A percentile compares a stretch with the other conserved stretches of the same genome.
phyloP scores from a whole-genome alignment of 768 basidiomycete species.

The Phanerodontia chrysosporium region DNA sequence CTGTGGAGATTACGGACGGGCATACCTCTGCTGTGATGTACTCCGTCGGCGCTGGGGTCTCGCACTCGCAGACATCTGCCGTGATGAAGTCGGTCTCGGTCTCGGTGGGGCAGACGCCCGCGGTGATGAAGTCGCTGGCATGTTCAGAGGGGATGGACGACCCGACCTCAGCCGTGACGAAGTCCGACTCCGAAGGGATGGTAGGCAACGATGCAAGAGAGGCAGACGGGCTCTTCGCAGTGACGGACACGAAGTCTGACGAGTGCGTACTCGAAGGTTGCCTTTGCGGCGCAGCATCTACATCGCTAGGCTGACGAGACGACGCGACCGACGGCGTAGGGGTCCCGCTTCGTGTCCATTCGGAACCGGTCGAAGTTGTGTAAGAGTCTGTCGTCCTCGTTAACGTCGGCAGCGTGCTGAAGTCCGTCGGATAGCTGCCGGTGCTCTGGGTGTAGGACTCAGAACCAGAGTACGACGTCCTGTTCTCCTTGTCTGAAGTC shows the following conservation, averaged over 20 bases:
- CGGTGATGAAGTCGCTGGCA: conserved; percentile 28
- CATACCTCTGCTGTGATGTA: conserved; percentile 51
- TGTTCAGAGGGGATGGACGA: conserved; percentile 18
- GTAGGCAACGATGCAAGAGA: conserved; percentile 58
- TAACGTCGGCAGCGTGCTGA: conserved; percentile 26
- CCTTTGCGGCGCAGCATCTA: background rate
- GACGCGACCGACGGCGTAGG: conserved; percentile 15
- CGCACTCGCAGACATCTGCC: conserved; percentile 38
- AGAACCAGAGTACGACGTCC: conserved; percentile 26
- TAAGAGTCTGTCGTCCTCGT: conserved; percentile 14
- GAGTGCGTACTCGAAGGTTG: background rate
- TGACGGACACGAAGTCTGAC: conserved; percentile 4
- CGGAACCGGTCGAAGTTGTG: conserved; percentile 11
- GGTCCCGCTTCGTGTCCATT: conserved; percentile 13
- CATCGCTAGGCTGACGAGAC: conserved; percentile 4
- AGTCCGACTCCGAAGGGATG: conserved; percentile 51
- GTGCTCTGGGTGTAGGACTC: conserved; percentile 21
- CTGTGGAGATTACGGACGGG: conserved; percentile 38
- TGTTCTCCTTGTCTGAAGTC: conserved; percentile 57
- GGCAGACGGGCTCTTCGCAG: conserved; percentile 18
- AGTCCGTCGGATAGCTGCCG: conserved; percentile 8
- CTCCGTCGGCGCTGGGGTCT: conserved; percentile 36
- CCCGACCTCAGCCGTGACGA: conserved; percentile 36
- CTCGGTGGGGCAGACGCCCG: conserved; percentile 19
- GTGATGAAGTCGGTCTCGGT: conserved; percentile 41